phyloP scores from a whole-genome alignment of 1,284 basidiomycete species.

The Wolfiporia cocos region DNA sequence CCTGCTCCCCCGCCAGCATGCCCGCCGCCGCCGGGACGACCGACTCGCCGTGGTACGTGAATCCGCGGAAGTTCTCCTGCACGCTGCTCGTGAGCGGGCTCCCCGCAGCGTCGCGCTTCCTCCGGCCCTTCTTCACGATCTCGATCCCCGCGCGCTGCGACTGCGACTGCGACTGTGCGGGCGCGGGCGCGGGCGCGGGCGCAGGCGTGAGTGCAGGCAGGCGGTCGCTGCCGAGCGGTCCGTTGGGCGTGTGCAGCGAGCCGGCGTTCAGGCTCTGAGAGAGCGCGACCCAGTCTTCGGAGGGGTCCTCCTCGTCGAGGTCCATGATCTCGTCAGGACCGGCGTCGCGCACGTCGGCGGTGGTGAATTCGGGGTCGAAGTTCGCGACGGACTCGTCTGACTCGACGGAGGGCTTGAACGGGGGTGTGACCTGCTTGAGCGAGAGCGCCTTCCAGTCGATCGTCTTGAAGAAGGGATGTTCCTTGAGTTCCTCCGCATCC shows the following conservation, averaged over 20 bases:
- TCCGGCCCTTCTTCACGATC: conserved; percentile 45
- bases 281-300: conserved; percentile 54
- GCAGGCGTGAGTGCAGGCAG: conserved; percentile 3
- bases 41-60: conserved; percentile 82
- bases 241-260: conserved; percentile 57
- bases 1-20: conserved; percentile 35
- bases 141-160: conserved; percentile 49
- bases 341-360: conserved; percentile 71
- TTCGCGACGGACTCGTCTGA: conserved; percentile 97
- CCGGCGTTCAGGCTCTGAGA: conserved; percentile 35
- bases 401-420: conserved; percentile 97
- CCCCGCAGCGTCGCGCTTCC: conserved; percentile 32
- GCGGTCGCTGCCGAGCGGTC: conserved; percentile 64
- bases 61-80: conserved; percentile 92
- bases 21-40: conserved; percentile 51
- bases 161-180: conserved; percentile 4
- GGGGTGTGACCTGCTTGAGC: conserved; percentile 90
- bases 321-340: conserved; percentile 56
- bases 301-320: conserved; percentile 70
- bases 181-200: conserved; percentile 17
- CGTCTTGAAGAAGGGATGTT: conserved; percentile 90
- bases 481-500: conserved; percentile 93
- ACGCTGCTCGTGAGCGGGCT: conserved; percentile 80
- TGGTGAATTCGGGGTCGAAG: conserved; percentile 98
- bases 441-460: conserved; percentile 90